Evolutionary conservation across 345 rosid species (phyloP), one percentile per base, ranked within the genome.

Genomic region (Brassica incana): DNA sequence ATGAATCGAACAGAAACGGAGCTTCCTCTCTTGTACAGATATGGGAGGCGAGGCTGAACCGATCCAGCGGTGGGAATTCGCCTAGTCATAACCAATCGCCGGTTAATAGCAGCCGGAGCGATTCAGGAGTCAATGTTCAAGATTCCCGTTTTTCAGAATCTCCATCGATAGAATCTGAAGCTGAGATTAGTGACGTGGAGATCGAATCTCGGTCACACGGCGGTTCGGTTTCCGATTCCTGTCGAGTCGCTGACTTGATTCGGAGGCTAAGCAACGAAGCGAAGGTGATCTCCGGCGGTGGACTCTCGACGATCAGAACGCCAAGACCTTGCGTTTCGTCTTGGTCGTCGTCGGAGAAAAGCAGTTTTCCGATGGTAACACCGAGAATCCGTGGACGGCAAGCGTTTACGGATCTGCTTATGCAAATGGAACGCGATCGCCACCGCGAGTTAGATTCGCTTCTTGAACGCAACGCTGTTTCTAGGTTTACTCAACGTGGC

Each of bases 21-120:
- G 97, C 98, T 58, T 92, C 93, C 8, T 94, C 97, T 10, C 89
- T 94, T n/a, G 97, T 94, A 9, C 97, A 90, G 82, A 90, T 92
- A 68, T 94, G 98, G 97, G 97, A 94, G 78, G 92, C 95, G 9
- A 88, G 92, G 87, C 80, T 88, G 5, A 73, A 85, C 64, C 86
- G 76, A 68, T 83, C 86, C 68, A 81, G 77, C 66, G 79, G 82
- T 14, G 84, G 58, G 20, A 82, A 80, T 32, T 61, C 62, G 0
- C 83, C 77, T 32, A 75, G 29, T 2, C 36, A 14, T 1, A 38
- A 7, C 5, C 83, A 52, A 52, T 63, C 78, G 0, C 54, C 64
- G 36, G 48, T 2, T 45, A 50, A 29, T 1, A 70, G 65, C 64
- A 56, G 16, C 18, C 72, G 77, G 61, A 80, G 69, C 40, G 75